These are phyloP conservation scores for Epichloe glyceriae DNA, from an alignment of 2,329 filamentous ascomycete genomes.

Conservation along the genomic window DNA sequence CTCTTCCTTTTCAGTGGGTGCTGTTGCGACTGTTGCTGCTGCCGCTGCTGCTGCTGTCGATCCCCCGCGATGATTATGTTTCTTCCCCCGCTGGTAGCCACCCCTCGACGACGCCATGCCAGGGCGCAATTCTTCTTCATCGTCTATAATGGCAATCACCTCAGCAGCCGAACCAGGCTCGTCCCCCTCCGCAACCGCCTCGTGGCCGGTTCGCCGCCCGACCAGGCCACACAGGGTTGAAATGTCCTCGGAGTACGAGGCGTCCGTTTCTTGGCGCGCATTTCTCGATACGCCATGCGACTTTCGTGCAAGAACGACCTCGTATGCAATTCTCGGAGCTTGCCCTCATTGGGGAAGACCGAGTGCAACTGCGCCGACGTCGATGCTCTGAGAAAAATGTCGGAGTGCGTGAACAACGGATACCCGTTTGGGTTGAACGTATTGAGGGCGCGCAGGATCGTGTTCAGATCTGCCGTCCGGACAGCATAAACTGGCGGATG, in stretches of 20 bases:
- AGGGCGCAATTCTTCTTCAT: not conserved
- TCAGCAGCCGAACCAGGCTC: not conserved
- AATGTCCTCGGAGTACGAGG: not conserved
- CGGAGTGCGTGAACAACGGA: not conserved
- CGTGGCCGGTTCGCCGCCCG: not conserved
- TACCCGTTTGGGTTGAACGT: not conserved
- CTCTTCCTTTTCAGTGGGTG: not conserved
- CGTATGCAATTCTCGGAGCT: not conserved
- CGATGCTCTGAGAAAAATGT: not conserved
- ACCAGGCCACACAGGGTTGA: not conserved
- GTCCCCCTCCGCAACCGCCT: not conserved
- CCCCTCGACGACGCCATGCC: too few relatives aligned
- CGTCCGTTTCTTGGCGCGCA: not conserved
- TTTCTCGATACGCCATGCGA: not conserved
- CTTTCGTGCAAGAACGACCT: conserved; percentile 1
- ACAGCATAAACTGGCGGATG: not conserved
- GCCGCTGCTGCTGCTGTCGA: not conserved
- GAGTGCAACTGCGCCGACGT: not conserved
- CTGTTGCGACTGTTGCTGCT: conserved; percentile 16
- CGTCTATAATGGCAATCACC: not conserved
- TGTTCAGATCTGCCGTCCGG: not conserved
- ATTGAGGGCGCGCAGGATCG: not conserved
- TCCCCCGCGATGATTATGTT: not conserved
- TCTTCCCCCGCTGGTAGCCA: not conserved
- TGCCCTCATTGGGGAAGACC: not conserved